Percentiles rank a stretch among this genome's conserved stretches.
Conservation (phyloP, 345 rosid species). For the Gossypium arboreum region DNA sequence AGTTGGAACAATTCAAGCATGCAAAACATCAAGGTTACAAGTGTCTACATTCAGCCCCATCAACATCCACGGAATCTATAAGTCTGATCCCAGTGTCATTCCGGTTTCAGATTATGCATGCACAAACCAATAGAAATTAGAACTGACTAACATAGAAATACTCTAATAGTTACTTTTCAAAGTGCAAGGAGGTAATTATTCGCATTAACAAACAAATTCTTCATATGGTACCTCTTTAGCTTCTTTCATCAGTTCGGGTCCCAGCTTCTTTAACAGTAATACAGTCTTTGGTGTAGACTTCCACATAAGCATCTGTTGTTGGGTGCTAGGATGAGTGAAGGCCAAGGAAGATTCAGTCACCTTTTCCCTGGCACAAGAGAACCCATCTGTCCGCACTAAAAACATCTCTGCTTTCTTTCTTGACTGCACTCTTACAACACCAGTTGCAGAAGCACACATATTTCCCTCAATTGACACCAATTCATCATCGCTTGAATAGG, state of each 20-base stretch:
- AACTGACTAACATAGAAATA: not conserved
- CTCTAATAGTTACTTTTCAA: not conserved
- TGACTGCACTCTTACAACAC: conserved; percentile 95
- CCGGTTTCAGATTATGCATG: not conserved
- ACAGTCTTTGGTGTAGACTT: conserved; percentile 89
- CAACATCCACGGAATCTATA: not conserved
- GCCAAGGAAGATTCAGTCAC: conserved; percentile 95
- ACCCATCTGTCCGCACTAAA: conserved; percentile 91
- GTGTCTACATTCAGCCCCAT: not conserved
- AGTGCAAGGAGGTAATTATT: not conserved
- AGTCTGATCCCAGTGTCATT: not conserved
- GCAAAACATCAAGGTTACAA: not conserved
- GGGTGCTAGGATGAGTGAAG: conserved; percentile 97
- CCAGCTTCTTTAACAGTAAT: conserved; percentile 82
- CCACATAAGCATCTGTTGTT: conserved; percentile 99
- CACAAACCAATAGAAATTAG: not conserved
- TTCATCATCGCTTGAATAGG: conserved; percentile 52
- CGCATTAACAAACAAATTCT: not conserved
- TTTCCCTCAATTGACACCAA: conserved; percentile 60
- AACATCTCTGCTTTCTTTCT: conserved; percentile 98
- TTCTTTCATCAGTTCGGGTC: conserved; percentile 88
- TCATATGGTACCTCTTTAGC: conserved; percentile 72
- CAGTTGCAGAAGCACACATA: conserved; percentile 97
- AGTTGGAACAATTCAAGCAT: conserved; percentile 5
- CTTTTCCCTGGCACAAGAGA: conserved; percentile 91